Evolutionary conservation across 2,329 filamentous ascomycete species (phyloP).

Genomic region (Phyllachora maydis): DNA sequence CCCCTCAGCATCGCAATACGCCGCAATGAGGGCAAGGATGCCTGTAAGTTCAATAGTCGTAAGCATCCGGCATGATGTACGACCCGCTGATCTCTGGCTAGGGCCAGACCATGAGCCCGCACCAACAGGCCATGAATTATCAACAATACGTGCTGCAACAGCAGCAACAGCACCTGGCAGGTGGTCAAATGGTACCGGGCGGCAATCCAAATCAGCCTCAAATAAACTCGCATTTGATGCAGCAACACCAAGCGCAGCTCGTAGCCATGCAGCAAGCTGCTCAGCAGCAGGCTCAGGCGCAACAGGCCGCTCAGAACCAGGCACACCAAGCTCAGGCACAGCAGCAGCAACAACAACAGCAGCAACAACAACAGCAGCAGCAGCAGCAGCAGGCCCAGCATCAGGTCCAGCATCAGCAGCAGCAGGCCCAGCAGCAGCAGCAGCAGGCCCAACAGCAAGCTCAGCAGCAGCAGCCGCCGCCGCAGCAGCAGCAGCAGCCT

Average conservation of each 20-base stretch:
- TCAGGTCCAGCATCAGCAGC: conserved; percentile 16
- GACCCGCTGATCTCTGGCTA: too few species aligned
- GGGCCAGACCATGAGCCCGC: too few species aligned
- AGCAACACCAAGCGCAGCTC: conserved; percentile 20
- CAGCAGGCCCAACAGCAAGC: conserved; percentile 21
- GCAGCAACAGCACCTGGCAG: conserved; percentile 17
- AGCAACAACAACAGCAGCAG: conserved; percentile 18
- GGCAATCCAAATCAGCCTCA: conserved; percentile 23
- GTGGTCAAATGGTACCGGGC: too few species aligned
- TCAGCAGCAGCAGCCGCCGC: conserved; percentile 10
- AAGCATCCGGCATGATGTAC: too few species aligned
- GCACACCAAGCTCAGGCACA: conserved; percentile 21
- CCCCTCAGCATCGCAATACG: too few species aligned
- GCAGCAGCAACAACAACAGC: conserved; percentile 15
- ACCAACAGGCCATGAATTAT: too few species aligned
- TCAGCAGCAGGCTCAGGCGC: conserved; percentile 15
- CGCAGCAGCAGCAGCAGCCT: too few species aligned
- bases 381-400: conserved; percentile 16
- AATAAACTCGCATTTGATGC: conserved; percentile 25
- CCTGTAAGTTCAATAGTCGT: too few species aligned
- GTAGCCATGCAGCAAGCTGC: conserved; percentile 9
- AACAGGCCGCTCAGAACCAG: conserved; percentile 15
- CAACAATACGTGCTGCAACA: too few species aligned
- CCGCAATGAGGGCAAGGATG: too few species aligned
- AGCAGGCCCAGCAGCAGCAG: conserved; percentile 21